Conservation (phyloP, 108 stramenopile genomes). For the Mediolabrus comicus region DNA sequence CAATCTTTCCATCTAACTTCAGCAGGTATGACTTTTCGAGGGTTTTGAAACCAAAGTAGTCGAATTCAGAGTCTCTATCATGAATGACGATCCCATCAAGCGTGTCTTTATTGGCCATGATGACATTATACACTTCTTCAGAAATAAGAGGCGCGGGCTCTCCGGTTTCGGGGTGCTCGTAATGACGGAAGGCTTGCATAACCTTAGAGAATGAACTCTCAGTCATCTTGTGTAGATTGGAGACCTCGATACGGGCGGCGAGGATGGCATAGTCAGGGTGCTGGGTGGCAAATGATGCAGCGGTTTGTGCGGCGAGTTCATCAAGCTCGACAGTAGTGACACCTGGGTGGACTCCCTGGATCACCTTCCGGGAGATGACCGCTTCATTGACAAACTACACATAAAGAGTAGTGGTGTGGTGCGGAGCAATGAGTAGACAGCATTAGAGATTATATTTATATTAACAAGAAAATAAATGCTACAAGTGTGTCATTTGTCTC, state of each 20-base stretch:
- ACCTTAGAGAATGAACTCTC: slow-evolving; percentile 87
- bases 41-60: slow-evolving; percentile 99
- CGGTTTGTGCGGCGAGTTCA: slow-evolving; percentile 99
- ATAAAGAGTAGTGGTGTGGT: too few relatives aligned
- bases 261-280: slow-evolving; percentile 98
- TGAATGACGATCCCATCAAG: slow-evolving; percentile 88
- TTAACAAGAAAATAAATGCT: too few relatives aligned
- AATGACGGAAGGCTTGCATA: slow-evolving; percentile 74
- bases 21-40: slow-evolving; percentile 96
- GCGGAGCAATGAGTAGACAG: too few relatives aligned
- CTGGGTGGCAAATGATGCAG: slow-evolving; percentile 97
- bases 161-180: slow-evolving; percentile 92
- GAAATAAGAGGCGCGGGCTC: slow-evolving; percentile 87
- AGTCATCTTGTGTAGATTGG: slow-evolving; percentile 98
- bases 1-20: slow-evolving; percentile 88
- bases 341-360: slow-evolving; percentile 98
- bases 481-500: not conserved
- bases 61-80: slow-evolving; percentile 94
- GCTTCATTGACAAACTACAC: slow-evolving; percentile 90
- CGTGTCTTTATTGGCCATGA: slow-evolving; percentile 84
- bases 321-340: slow-evolving; percentile 97
- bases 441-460: too few relatives aligned
- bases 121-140: slow-evolving; percentile 74
- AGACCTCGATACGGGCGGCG: slow-evolving; percentile 97
- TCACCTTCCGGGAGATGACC: slow-evolving; percentile 96